These are phyloP conservation scores for Apophysomyces ossiformis DNA, from an alignment of 371 early-diverging fungal genomes.

Conservation along the genomic window DNA sequence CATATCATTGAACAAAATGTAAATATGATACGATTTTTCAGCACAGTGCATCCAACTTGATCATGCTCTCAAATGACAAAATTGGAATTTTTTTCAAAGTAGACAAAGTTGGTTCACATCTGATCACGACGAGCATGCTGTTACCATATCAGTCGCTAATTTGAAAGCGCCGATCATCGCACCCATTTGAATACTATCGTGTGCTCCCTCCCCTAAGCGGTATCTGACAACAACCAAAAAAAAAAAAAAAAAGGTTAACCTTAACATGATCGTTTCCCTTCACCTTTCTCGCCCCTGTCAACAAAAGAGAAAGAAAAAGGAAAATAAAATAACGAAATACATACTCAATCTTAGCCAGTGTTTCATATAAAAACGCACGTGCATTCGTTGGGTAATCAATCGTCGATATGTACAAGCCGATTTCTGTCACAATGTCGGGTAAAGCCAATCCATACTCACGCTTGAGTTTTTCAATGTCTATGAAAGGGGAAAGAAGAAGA, in stretches of 20 bases:
- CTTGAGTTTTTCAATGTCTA: slow-evolving; percentile 78
- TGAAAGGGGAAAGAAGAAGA: background rate
- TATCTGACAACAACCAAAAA: slow-evolving; percentile 47
- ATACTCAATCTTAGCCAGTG: slow-evolving; percentile 90
- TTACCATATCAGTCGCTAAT: slow-evolving; percentile 69
- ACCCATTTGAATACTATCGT: slow-evolving; percentile 82
- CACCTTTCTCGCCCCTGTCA: too few species aligned
- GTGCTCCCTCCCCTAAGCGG: slow-evolving; percentile 79
- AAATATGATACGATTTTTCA: too few species aligned
- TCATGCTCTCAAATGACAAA: too few species aligned
- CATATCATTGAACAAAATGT: too few species aligned
- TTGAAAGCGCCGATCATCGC: slow-evolving; percentile 84
- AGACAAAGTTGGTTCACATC: background rate
- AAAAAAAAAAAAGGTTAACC: background rate
- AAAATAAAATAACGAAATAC: background rate
- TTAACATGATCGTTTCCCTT: slow-evolving; percentile 1
- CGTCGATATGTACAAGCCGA: slow-evolving; percentile 62
- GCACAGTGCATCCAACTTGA: too few species aligned
- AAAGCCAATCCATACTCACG: slow-evolving; percentile 87
- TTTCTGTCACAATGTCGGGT: slow-evolving; percentile 83
- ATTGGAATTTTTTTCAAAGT: background rate
- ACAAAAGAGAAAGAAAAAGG: too few species aligned
- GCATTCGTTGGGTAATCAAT: slow-evolving; percentile 74
- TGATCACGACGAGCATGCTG: slow-evolving; percentile 7
- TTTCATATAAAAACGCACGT: slow-evolving; percentile 71